phyloP scores from a whole-genome alignment of 2,329 filamentous ascomycete species.

The Cordyceps javanica region DNA sequence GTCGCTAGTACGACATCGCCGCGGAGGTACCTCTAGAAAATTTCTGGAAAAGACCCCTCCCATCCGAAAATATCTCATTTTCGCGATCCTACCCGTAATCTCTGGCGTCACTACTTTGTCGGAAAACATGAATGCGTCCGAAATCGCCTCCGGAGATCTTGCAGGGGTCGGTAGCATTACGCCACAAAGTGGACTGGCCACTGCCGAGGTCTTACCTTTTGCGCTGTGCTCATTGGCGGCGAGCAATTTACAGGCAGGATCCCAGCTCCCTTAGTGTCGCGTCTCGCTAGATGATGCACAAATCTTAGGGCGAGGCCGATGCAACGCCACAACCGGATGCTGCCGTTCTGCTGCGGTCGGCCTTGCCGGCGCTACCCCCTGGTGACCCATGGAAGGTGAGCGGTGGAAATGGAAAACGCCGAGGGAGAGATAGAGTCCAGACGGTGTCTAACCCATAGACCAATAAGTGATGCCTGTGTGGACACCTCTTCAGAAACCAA shows the following conservation, averaged over 20 bases:
- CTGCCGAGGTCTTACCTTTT: neutral
- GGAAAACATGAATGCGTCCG: neutral
- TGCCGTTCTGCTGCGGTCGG: neutral
- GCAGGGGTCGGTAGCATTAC: neutral
- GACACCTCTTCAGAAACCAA: neutral
- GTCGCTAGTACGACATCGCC: neutral
- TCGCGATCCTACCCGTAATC: neutral
- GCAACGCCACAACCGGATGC: neutral
- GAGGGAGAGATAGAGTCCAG: neutral
- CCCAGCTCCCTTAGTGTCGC: no score
- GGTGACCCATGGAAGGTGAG: neutral
- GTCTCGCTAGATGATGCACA: no score
- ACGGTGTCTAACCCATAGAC: neutral
- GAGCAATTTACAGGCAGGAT: neutral
- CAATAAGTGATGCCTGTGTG: neutral
- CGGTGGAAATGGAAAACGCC: neutral
- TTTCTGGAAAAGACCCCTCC: neutral
- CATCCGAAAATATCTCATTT: neutral
- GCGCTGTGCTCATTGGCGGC: neutral
- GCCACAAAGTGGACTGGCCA: neutral
- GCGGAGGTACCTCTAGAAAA: neutral
- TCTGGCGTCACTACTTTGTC: neutral
- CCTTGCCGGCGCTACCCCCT: neutral
- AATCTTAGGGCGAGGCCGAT: neutral
- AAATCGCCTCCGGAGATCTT: conserved; percentile 2